A percentile compares a stretch with the other conserved stretches of the same genome.
Evolutionary conservation across 768 basidiomycete species (phyloP).

Genomic region (Cyclocybe cylindracea): DNA sequence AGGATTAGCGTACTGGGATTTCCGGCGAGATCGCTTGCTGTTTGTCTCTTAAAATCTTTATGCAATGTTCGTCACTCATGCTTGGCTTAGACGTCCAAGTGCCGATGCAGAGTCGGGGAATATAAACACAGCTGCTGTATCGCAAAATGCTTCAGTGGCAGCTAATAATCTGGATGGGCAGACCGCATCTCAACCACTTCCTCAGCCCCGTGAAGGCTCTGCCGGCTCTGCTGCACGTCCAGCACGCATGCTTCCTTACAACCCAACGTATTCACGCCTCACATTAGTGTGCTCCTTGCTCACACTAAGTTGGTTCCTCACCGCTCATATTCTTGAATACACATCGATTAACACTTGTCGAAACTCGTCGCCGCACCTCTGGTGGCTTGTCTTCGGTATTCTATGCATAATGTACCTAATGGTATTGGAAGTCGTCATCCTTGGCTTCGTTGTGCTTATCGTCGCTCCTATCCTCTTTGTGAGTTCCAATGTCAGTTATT

Average conservation of each 20-base stretch:
- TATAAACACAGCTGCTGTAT: not conserved
- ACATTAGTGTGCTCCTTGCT: slow-evolving; percentile 67
- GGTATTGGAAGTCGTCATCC: slow-evolving; percentile 65
- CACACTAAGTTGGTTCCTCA: slow-evolving; percentile 82
- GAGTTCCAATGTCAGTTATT: slow-evolving; percentile 26
- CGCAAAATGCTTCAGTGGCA: slow-evolving; percentile 9
- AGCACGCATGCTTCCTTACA: too few relatives aligned
- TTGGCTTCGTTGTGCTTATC: slow-evolving; percentile 77
- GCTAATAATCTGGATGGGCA: slow-evolving; percentile 35
- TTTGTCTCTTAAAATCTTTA: slow-evolving; percentile 1
- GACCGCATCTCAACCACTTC: slow-evolving; percentile 28
- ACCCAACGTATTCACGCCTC: slow-evolving; percentile 37
- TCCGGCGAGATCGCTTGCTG: slow-evolving; percentile 33
- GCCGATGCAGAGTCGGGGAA: not conserved
- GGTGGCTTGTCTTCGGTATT: slow-evolving; percentile 86
- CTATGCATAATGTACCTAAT: slow-evolving; percentile 79
- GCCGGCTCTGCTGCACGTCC: too few relatives aligned
- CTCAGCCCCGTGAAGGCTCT: not conserved
- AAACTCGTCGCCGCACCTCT: slow-evolving; percentile 72
- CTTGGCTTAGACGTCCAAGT: not conserved
- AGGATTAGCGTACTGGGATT: slow-evolving; percentile 59
- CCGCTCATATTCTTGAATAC: slow-evolving; percentile 78
- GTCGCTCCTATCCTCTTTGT: slow-evolving; percentile 80
- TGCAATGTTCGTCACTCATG: not conserved
- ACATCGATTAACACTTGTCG: slow-evolving; percentile 77